Percentiles rank a stretch among this genome's conserved stretches.
Evolutionary conservation across 192 early-diverging fungal genomes (phyloP).

Genomic region (Backusella australiensis): DNA sequence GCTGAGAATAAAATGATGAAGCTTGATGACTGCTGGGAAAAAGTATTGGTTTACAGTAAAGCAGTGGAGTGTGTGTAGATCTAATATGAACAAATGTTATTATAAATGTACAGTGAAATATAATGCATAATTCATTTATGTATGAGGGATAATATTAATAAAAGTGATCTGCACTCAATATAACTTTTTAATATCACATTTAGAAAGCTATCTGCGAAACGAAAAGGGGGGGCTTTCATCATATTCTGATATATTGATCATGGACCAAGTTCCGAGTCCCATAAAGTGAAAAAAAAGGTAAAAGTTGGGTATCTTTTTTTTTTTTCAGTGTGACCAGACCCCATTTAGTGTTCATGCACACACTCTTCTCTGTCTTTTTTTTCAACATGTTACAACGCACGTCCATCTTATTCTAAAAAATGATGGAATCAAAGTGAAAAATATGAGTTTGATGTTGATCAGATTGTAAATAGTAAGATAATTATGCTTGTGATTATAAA

Average conservation of each 20-base stretch:
- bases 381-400: slow-evolving; percentile 11
- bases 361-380: neutral
- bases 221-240: neutral
- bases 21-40: slow-evolving; percentile 12
- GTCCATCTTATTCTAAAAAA: neutral
- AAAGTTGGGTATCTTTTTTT: slow-evolving; percentile 10
- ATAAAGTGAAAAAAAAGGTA: slow-evolving; percentile 1
- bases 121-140: slow-evolving; percentile 1
- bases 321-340: slow-evolving; percentile 9
- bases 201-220: neutral
- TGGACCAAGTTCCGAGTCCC: neutral
- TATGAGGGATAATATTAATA: neutral
- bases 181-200: neutral
- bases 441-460: neutral
- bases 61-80: neutral
- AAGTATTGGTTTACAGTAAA: slow-evolving; percentile 4
- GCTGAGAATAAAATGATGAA: neutral
- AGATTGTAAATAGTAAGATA: neutral
- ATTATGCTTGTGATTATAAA: too few species aligned
- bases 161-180: neutral
- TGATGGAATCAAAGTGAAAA: neutral
- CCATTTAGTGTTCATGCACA: slow-evolving; percentile 18
- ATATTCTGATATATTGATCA: neutral
- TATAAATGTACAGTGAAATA: neutral
- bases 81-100: neutral